Conservation (phyloP, 2,329 filamentous ascomycete genomes). For the Neonectria sp. region DNA sequence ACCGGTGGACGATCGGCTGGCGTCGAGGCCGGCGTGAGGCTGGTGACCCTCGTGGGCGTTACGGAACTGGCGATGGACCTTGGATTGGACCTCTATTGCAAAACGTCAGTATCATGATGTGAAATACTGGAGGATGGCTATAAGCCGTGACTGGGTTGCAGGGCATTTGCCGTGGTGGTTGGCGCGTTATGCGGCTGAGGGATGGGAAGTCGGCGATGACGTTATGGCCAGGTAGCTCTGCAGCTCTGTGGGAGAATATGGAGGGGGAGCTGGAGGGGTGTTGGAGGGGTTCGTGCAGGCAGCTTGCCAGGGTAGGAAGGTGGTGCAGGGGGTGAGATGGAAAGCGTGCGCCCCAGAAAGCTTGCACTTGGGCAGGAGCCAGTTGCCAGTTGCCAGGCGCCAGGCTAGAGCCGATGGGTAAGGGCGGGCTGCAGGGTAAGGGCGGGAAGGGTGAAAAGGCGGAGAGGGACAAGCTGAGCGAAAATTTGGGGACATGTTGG, state of each 20-base stretch:
- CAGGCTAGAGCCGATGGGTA: conserved; percentile 32
- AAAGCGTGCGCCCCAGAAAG: conserved; percentile 26
- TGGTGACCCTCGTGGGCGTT: conserved; percentile 92
- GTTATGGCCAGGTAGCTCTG: conserved; percentile 36
- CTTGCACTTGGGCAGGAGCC: conserved; percentile 37
- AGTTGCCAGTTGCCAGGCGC: conserved; percentile 41
- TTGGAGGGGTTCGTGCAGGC: conserved; percentile 38
- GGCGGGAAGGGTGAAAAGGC: conserved; percentile 27
- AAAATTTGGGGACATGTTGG: conserved; percentile 15
- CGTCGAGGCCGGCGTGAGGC: conserved; percentile 91
- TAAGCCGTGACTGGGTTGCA: conserved; percentile 4
- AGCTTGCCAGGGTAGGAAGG: conserved; percentile 35
- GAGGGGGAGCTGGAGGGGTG: conserved; percentile 26
- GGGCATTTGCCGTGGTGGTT: background rate
- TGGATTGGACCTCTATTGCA: conserved; percentile 81
- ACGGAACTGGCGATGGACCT: conserved; percentile 91
- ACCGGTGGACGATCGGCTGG: conserved; percentile 89
- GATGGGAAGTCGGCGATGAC: conserved; percentile 32
- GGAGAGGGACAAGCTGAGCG: conserved; percentile 28
- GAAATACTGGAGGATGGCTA: background rate
- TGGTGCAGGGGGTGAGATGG: conserved; percentile 30
- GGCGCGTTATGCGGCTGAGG: conserved; percentile 11
- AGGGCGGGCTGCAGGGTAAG: conserved; percentile 10
- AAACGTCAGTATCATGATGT: conserved; percentile 33
- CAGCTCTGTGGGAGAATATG: conserved; percentile 30